A percentile compares a stretch with the other conserved stretches of the same genome.
These are phyloP conservation scores for Tulasnella sp. DNA, from an alignment of 768 basidiomycete genomes.

Conservation along the genomic window DNA sequence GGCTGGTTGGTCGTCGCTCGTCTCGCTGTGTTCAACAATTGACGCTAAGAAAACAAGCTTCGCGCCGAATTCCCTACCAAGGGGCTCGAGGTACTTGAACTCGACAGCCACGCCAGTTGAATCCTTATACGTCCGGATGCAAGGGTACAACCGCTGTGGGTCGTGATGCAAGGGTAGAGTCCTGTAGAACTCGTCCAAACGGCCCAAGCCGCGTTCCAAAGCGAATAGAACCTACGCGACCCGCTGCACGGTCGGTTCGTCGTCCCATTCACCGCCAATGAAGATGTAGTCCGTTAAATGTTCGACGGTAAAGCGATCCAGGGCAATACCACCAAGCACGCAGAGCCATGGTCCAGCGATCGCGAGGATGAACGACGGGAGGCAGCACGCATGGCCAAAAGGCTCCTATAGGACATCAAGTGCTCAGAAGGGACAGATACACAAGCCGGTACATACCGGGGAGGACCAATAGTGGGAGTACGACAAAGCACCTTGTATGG, in stretches of 20 bases:
- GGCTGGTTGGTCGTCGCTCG: background rate
- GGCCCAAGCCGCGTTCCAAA: background rate
- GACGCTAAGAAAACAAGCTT: background rate
- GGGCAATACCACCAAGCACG: slow-evolving; percentile 27
- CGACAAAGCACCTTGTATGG: slow-evolving; percentile 5
- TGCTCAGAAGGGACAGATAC: background rate
- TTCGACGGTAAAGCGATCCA: slow-evolving; percentile 25
- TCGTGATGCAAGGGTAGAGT: background rate
- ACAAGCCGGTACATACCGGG: background rate
- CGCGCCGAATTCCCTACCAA: background rate
- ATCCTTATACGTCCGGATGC: no score
- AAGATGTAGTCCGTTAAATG: slow-evolving; percentile 31
- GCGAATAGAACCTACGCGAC: background rate
- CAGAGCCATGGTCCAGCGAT: slow-evolving; percentile 25
- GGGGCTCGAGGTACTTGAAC: no score
- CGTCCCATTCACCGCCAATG: background rate
- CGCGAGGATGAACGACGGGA: slow-evolving; percentile 27
- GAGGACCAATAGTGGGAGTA: slow-evolving; percentile 1
- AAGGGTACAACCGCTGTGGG: no score
- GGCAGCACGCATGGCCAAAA: slow-evolving; percentile 21
- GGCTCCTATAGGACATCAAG: background rate
- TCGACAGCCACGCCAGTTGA: background rate
- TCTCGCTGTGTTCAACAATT: background rate
- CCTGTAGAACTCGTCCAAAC: background rate
- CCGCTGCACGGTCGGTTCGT: background rate